A percentile compares a stretch with the other conserved stretches of the same genome.
Evolutionary conservation across 2,329 filamentous ascomycete species (phyloP).

Genomic region (Sporothrix phasma): DNA sequence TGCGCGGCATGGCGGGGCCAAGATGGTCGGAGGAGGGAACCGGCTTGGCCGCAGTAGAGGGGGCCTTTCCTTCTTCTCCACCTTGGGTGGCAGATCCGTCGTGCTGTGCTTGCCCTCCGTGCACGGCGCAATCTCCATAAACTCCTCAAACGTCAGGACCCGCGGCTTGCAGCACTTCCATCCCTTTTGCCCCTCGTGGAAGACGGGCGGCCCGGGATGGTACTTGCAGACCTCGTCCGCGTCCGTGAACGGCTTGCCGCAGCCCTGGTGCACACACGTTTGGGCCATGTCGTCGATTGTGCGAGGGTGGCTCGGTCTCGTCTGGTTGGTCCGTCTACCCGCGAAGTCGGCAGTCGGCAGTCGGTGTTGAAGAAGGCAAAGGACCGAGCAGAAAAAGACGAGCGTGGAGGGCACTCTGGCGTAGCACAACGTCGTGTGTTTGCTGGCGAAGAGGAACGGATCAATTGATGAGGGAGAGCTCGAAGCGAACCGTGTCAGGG

Average conservation of each 20-base stretch:
- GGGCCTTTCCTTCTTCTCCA: slow-evolving; percentile 47
- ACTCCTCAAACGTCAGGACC: slow-evolving; percentile 96
- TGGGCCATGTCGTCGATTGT: slow-evolving; percentile 47
- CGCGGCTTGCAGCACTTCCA: slow-evolving; percentile 99
- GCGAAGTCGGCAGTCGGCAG: not conserved
- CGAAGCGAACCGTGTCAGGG: no score
- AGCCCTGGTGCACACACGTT: slow-evolving; percentile 95
- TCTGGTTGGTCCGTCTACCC: not conserved
- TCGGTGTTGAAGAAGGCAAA: not conserved
- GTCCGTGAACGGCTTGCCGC: slow-evolving; percentile 79
- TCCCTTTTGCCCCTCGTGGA: slow-evolving; percentile 98
- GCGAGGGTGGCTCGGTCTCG: not conserved
- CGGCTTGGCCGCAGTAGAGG: slow-evolving; percentile 46
- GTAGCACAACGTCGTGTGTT: not conserved
- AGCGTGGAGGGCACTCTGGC: not conserved
- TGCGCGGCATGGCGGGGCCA: slow-evolving; percentile 29
- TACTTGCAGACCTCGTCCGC: slow-evolving; percentile 76
- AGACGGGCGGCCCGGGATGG: slow-evolving; percentile 86
- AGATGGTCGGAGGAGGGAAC: slow-evolving; percentile 15
- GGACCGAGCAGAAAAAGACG: no score
- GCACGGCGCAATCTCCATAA: slow-evolving; percentile 85
- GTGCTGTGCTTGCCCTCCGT: slow-evolving; percentile 88
- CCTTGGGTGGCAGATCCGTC: slow-evolving; percentile 57
- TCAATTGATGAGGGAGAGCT: no score
- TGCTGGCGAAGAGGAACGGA: not conserved